Evolutionary conservation across 345 rosid species (phyloP).

Genomic region (Pugionium cornutum): DNA sequence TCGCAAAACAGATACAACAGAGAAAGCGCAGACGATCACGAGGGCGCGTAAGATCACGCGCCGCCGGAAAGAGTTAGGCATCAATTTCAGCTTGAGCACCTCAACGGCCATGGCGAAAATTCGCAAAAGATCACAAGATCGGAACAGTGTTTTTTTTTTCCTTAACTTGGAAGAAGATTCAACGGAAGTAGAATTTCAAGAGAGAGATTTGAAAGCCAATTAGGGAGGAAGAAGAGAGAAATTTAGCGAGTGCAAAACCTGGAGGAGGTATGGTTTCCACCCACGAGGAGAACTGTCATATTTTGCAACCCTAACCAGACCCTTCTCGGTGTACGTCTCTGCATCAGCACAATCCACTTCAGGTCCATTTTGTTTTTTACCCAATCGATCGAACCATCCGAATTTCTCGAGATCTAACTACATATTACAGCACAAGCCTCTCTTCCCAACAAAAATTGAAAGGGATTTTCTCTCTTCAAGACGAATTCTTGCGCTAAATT

Average conservation of each 20-base stretch:
- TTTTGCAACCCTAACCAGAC: constrained; percentile 73
- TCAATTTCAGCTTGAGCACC: constrained; percentile 47
- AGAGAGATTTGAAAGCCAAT: no score
- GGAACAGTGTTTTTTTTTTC: no score
- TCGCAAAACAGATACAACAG: constrained; percentile 59
- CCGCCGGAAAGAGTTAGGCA: constrained; percentile 53
- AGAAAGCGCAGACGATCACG: constrained; percentile 51
- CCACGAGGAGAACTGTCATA: constrained; percentile 90
- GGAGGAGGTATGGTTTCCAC: constrained; percentile 98
- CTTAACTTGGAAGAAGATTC: no score
- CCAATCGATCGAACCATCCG: no score
- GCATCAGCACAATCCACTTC: constrained; percentile 43
- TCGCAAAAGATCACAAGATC: constrained; percentile 4
- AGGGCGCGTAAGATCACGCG: constrained; percentile 66
- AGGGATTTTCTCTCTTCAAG: constrained; percentile 36
- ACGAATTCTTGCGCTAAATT: constrained; percentile 37
- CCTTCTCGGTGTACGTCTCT: constrained; percentile 53
- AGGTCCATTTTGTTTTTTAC: constrained; percentile 52
- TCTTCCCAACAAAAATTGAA: no score
- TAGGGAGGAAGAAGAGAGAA: constrained; percentile 10
- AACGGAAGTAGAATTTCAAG: no score
- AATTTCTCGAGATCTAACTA: constrained; percentile 23
- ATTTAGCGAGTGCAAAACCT: constrained; percentile 92
- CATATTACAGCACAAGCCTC: constrained; percentile 17
- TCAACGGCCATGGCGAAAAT: constrained; percentile 53